Base-by-base conservation (phyloP, 352 stramenopile species). In the Pythium apleroticum region DNA sequence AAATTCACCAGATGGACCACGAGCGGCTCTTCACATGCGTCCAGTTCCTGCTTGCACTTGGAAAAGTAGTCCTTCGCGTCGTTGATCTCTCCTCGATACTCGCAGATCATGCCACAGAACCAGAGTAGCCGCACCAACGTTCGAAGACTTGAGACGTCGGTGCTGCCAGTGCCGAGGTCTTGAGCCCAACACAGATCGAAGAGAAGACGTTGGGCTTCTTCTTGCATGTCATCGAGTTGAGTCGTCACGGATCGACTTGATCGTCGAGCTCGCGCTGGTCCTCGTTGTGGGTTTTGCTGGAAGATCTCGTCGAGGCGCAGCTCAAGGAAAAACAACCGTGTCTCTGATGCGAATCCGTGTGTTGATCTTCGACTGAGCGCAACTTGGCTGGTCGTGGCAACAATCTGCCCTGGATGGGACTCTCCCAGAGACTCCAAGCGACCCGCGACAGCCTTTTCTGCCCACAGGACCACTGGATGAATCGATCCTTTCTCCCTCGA, bases 301-400 rank as follows among this genome's bases (percentile, higher is more conserved):
- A 82, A 50, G 27, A 88, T 49, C 33, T 65, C 54, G 63, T 90
- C 81, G 17, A 89, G 75, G 19, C 72, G 81, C 5, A 89, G 62
- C 69, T 91, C 83, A 22, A 91, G 66, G 15, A 90, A 30, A 39
- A 91, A 87, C 27, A 90, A 57, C 11, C 73, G 76, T 9, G 83
- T 66, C 5, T 63, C 33, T 24, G 78, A 57, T 8, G 68, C 73
- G 25, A 90, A 60, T 43, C 70, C 72, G 35, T 53, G 35, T 12
- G 17, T 30, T 25, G 33, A 11, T 17, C 22, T 19, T 1, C 43
- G 56, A 37, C 12, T 52, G 4, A 70, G 1, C 1, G 6, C 33
- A 57, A 67, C 20, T 27, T 49, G 45, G 33, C 24, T 58, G 30
- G 30, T 22, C 1, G 4, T 10, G 4, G 1, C 20, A 8, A 14